phyloP scores from a whole-genome alignment of 1,284 basidiomycete genomes.

The Cryptococcus sp. region DNA sequence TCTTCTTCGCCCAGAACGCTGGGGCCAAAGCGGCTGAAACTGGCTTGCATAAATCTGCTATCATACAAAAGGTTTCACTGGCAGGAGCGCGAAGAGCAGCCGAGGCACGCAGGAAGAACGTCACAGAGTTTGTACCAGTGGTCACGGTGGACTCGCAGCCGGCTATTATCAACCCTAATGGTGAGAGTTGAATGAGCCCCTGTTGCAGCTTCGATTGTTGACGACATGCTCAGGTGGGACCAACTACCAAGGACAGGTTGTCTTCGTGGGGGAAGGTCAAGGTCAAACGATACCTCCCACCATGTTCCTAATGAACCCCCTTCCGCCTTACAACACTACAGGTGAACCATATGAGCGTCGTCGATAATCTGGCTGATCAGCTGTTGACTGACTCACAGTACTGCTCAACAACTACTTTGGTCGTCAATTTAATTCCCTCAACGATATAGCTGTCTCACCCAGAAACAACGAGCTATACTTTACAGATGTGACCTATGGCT shows the following conservation, averaged over 20 bases:
- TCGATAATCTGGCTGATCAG: not conserved
- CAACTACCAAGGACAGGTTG: constrained; percentile 59
- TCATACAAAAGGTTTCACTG: constrained; percentile 56
- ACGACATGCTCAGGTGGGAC: constrained; percentile 62
- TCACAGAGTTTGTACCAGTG: constrained; percentile 57
- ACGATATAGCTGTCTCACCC: constrained; percentile 73
- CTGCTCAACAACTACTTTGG: constrained; percentile 71
- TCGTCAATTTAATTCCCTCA: constrained; percentile 76
- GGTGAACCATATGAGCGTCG: constrained; percentile 16
- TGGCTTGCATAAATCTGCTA: constrained; percentile 55
- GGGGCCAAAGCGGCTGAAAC: constrained; percentile 53
- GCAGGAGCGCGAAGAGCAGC: constrained; percentile 41
- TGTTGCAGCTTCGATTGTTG: not conserved
- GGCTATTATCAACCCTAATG: constrained; percentile 72
- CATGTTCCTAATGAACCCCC: constrained; percentile 65
- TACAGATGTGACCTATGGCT: constrained; percentile 59
- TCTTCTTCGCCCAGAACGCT: constrained; percentile 60
- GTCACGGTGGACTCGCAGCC: constrained; percentile 46
- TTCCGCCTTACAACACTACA: constrained; percentile 62
- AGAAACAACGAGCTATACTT: constrained; percentile 40
- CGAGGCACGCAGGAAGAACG: constrained; percentile 53
- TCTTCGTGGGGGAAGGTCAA: constrained; percentile 69
- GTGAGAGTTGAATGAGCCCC: constrained; percentile 39
- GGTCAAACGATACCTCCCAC: constrained; percentile 62
- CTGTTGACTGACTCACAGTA: constrained; percentile 39